Conservation (phyloP, 257 asterid genomes). For the Handroanthus guayacan region DNA sequence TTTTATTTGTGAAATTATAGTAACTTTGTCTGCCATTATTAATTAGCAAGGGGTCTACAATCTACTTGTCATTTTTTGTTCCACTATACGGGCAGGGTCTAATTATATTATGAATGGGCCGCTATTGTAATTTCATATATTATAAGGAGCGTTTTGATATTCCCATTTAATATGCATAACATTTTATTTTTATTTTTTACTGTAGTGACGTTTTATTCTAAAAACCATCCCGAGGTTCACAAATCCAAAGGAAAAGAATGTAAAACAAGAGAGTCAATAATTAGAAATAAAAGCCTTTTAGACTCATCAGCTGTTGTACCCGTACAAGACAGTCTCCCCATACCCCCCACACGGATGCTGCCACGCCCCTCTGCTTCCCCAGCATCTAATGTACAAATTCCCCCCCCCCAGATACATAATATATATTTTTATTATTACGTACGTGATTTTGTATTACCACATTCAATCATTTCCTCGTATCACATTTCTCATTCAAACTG, state of each 20-base stretch:
- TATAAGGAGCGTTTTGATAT: too few species aligned
- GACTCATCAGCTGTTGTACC: slow-evolving; percentile 44
- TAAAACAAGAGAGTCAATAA: not conserved
- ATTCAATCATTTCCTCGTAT: slow-evolving; percentile 32
- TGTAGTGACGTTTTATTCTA: too few species aligned
- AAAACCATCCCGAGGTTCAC: too few species aligned
- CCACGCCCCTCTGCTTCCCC: slow-evolving; percentile 32
- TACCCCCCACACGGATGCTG: slow-evolving; percentile 40
- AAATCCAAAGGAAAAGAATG: not conserved
- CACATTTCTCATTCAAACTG: slow-evolving; percentile 19
- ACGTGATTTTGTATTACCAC: not conserved
- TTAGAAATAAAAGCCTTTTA: not conserved
- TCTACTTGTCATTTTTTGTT: too few species aligned
- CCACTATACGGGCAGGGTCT: too few species aligned
- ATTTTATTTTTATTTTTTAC: too few species aligned
- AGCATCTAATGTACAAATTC: not conserved
- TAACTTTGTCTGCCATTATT: too few species aligned
- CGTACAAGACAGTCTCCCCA: slow-evolving; percentile 44
- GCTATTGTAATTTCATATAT: too few species aligned
- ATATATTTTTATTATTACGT: not conserved
- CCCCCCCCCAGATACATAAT: not conserved
- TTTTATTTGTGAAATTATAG: too few species aligned
- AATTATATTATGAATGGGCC: too few species aligned
- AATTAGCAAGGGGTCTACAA: too few species aligned
- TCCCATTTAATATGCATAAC: too few species aligned